phyloP scores from a whole-genome alignment of 2,329 filamentous ascomycete species.

The Penicillium expansum region DNA sequence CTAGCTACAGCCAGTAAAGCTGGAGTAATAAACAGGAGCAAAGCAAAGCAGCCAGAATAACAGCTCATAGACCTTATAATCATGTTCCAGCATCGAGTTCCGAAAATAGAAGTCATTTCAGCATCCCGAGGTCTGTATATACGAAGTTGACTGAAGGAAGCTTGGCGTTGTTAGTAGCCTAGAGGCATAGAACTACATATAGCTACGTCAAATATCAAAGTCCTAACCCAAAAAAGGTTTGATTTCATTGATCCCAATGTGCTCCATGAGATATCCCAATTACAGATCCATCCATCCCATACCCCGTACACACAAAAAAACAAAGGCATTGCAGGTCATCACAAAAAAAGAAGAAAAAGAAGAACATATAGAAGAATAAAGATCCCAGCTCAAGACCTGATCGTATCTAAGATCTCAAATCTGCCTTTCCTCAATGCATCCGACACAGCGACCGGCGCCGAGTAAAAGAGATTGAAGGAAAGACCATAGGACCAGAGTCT shows the following conservation, averaged over 20 bases:
- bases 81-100: not conserved
- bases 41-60: not conserved
- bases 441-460: conserved; percentile 15
- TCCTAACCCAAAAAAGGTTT: not conserved
- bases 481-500: not conserved
- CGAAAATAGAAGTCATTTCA: not conserved
- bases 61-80: not conserved
- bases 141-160: not conserved
- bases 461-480: conserved; percentile 9
- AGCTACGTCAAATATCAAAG: not conserved
- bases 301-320: conserved; percentile 16
- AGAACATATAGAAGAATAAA: not conserved
- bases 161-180: not conserved
- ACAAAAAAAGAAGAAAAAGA: conserved; percentile 14
- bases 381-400: not conserved
- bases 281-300: conserved; percentile 12
- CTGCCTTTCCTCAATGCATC: conserved; percentile 8
- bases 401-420: conserved; percentile 2
- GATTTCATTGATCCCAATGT: conserved; percentile 6
- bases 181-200: not conserved
- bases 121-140: not conserved
- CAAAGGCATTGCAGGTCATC: conserved; percentile 27
- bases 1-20: not conserved
- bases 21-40: not conserved
- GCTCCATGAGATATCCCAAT: conserved; percentile 14